Percentiles rank a stretch among this genome's conserved stretches.
Conservation (phyloP, 2,329 filamentous ascomycete genomes). For the Bisporella sp. region DNA sequence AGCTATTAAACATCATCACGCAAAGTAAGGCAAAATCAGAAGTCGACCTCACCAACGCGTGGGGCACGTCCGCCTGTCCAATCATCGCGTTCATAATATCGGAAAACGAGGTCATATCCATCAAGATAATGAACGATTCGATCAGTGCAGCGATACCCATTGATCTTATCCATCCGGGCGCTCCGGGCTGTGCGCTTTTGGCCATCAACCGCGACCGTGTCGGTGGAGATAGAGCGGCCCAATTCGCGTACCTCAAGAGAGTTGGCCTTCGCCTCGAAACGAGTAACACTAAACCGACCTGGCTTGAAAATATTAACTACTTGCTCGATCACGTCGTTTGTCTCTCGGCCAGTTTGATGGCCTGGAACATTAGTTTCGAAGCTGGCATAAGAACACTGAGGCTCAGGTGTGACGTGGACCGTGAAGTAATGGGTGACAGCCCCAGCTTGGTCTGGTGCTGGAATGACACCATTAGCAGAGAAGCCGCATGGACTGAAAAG, state of each 20-base stretch:
- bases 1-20: no score
- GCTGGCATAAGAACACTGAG: slow-evolving; percentile 92
- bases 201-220: slow-evolving; percentile 32
- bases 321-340: slow-evolving; percentile 84
- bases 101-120: slow-evolving; percentile 93
- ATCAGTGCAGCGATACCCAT: slow-evolving; percentile 83
- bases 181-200: slow-evolving; percentile 32
- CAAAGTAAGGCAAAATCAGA: no score
- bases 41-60: slow-evolving; percentile 25
- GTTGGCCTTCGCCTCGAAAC: slow-evolving; percentile 80
- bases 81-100: slow-evolving; percentile 89
- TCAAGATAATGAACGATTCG: slow-evolving; percentile 96
- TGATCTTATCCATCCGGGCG: slow-evolving; percentile 60
- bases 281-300: slow-evolving; percentile 92
- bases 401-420: slow-evolving; percentile 95
- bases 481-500: slow-evolving; percentile 96
- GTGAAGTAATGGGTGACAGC: slow-evolving; percentile 79
- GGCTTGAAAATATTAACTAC: slow-evolving; percentile 95
- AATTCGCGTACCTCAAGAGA: slow-evolving; percentile 21
- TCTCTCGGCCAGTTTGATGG: slow-evolving; percentile 79
- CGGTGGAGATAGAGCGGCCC: slow-evolving; percentile 23
- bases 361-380: slow-evolving; percentile 98
- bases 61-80: slow-evolving; percentile 38
- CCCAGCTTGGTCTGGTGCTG: slow-evolving; percentile 55
- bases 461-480: slow-evolving; percentile 92